Conservation (phyloP, 1,284 basidiomycete species). For the Puccinia brachypodii region DNA sequence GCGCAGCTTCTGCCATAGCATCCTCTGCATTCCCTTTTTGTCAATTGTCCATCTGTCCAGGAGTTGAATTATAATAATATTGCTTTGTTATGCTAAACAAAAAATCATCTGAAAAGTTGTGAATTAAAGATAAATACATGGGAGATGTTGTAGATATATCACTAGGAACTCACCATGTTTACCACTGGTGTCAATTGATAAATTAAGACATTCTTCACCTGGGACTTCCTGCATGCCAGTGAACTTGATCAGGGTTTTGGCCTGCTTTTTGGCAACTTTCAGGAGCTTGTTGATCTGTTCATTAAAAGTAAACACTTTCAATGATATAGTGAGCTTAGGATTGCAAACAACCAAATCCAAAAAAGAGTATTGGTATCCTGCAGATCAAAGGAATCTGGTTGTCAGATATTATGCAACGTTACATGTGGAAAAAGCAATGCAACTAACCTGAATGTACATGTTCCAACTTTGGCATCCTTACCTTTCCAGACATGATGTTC, state of each 20-base stretch:
- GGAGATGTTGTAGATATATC: too few relatives aligned
- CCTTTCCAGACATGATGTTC: not conserved
- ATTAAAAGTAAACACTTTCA: not conserved
- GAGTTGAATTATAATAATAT: not conserved
- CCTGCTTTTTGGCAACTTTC: not conserved
- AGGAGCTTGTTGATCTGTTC: not conserved
- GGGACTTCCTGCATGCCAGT: conserved; percentile 8
- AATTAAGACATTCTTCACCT: not conserved
- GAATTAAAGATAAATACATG: too few relatives aligned
- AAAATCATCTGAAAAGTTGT: not conserved
- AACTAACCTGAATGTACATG: conserved; percentile 4
- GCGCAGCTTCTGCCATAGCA: not conserved
- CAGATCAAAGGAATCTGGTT: not conserved
- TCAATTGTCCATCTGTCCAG: not conserved
- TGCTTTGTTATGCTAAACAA: not conserved
- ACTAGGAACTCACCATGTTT: not conserved
- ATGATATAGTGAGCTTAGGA: not conserved
- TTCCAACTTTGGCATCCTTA: conserved; percentile 15
- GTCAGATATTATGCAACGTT: too few relatives aligned
- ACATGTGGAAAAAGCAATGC: not conserved
- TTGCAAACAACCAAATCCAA: not conserved
- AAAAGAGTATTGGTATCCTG: conserved; percentile 17
- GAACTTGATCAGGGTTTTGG: not conserved
- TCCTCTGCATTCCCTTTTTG: not conserved
- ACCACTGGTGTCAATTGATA: not conserved